phyloP scores from a whole-genome alignment of 2,329 filamentous ascomycete genomes.

The Cladophialophora exuberans region DNA sequence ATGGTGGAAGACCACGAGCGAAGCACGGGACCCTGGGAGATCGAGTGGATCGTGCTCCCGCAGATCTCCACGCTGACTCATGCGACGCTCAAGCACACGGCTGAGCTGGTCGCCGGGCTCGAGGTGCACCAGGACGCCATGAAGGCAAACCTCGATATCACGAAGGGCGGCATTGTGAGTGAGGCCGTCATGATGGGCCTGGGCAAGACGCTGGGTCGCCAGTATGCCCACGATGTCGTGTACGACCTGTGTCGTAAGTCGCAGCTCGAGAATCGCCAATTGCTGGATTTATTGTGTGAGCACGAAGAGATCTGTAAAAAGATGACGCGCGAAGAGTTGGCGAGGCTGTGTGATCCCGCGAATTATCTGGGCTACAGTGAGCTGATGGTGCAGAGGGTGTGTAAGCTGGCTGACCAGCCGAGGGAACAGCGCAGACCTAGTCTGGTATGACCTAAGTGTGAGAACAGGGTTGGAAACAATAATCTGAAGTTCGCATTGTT shows the following conservation, averaged over 20 bases:
- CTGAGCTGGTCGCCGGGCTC: slow-evolving; percentile 56
- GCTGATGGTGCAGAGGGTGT: slow-evolving; percentile 41
- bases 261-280: slow-evolving; percentile 46
- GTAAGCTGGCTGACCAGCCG: slow-evolving; percentile 27
- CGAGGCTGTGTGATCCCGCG: slow-evolving; percentile 59
- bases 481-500: neutral
- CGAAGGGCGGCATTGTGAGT: slow-evolving; percentile 58
- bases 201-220: slow-evolving; percentile 54
- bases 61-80: slow-evolving; percentile 58
- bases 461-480: neutral
- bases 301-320: slow-evolving; percentile 49
- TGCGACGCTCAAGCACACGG: slow-evolving; percentile 57
- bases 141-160: slow-evolving; percentile 56
- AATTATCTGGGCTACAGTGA: slow-evolving; percentile 47
- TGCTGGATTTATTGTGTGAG: slow-evolving; percentile 51
- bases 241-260: slow-evolving; percentile 58
- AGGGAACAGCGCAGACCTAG: slow-evolving; percentile 8
- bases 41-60: slow-evolving; percentile 62
- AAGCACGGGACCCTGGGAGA: slow-evolving; percentile 62
- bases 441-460: slow-evolving; percentile 13
- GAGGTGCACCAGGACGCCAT: slow-evolving; percentile 56
- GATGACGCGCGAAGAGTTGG: slow-evolving; percentile 52
- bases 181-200: slow-evolving; percentile 65
- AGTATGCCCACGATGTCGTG: slow-evolving; percentile 60
- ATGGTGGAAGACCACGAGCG: slow-evolving; percentile 64